A percentile compares a stretch with the other conserved stretches of the same genome.
phyloP scores from a whole-genome alignment of 352 stramenopile genomes.

The Phytopythium cucurbitacearum region DNA sequence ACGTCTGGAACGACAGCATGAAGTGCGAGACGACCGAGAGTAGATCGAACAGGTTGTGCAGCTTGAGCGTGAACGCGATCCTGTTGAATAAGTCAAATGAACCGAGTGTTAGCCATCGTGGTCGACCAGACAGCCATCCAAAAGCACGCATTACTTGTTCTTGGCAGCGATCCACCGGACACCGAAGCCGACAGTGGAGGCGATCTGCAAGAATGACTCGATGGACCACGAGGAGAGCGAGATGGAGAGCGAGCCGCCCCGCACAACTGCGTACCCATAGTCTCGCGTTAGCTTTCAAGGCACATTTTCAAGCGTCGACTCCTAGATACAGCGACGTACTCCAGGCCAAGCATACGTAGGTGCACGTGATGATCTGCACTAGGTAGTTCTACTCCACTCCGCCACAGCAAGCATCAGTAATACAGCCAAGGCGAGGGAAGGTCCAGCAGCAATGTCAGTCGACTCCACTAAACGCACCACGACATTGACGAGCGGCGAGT shows the following conservation, averaged over 20 bases:
- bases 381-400: conserved; percentile 53
- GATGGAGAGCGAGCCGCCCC: conserved; percentile 58
- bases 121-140: background rate
- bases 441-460: background rate
- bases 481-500: conserved; percentile 62
- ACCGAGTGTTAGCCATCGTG: background rate
- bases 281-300: no score
- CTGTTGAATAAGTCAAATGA: conserved; percentile 17
- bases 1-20: conserved; percentile 67
- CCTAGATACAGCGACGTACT: conserved; percentile 38
- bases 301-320: no score
- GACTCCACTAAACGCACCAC: conserved; percentile 27
- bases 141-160: conserved; percentile 54
- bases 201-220: conserved; percentile 73
- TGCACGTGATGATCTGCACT: conserved; percentile 71
- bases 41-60: conserved; percentile 79
- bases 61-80: conserved; percentile 50
- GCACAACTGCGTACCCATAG: conserved; percentile 40
- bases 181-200: conserved; percentile 62
- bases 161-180: conserved; percentile 76
- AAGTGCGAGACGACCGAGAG: conserved; percentile 84
- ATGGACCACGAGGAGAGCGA: conserved; percentile 80
- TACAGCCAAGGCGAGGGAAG: background rate
- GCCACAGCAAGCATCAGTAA: background rate
- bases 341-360: conserved; percentile 81